A percentile compares a stretch with the other conserved stretches of the same genome.
phyloP scores from a whole-genome alignment of 2,329 filamentous ascomycete genomes.

The Xylariaceae sp. region DNA sequence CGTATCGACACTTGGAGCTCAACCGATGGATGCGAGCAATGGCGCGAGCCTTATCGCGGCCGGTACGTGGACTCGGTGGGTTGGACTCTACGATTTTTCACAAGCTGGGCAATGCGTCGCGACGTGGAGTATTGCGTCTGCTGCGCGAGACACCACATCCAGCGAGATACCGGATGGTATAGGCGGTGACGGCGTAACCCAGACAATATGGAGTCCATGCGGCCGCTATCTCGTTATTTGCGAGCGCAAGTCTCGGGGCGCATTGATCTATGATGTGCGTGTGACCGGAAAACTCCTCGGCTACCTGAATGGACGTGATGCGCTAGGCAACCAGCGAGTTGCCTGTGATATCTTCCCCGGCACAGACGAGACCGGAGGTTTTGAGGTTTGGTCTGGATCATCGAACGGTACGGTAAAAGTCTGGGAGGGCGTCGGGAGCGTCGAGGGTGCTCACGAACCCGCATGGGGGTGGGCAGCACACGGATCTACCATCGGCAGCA shows the following conservation, averaged over 20 bases:
- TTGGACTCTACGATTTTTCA: slow-evolving; percentile 58
- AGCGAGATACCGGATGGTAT: slow-evolving; percentile 35
- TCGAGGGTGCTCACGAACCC: slow-evolving; percentile 40
- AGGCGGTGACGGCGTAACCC: slow-evolving; percentile 57
- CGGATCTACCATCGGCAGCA: slow-evolving; percentile 43
- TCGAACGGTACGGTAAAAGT: slow-evolving; percentile 50
- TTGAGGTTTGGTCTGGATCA: slow-evolving; percentile 60
- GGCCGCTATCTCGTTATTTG: slow-evolving; percentile 59
- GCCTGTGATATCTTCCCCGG: slow-evolving; percentile 50
- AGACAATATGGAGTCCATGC: slow-evolving; percentile 58
- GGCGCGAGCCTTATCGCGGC: slow-evolving; percentile 48
- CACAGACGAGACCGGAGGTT: slow-evolving; percentile 35
- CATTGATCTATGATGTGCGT: slow-evolving; percentile 60
- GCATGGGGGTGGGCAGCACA: slow-evolving; percentile 46
- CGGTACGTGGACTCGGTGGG: slow-evolving; percentile 58
- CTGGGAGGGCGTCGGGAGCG: slow-evolving; percentile 52
- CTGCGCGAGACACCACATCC: slow-evolving; percentile 30
- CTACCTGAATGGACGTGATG: slow-evolving; percentile 46
- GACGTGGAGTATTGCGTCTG: slow-evolving; percentile 55
- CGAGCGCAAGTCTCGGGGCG: slow-evolving; percentile 50
- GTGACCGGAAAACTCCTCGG: slow-evolving; percentile 53
- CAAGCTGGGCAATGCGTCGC: slow-evolving; percentile 50
- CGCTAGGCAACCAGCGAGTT: slow-evolving; percentile 52
- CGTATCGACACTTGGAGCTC: slow-evolving; percentile 51
- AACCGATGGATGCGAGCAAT: slow-evolving; percentile 33